These are phyloP conservation scores for Tolypocladium pustulatum DNA, from an alignment of 2,329 filamentous ascomycete genomes.

Conservation along the genomic window DNA sequence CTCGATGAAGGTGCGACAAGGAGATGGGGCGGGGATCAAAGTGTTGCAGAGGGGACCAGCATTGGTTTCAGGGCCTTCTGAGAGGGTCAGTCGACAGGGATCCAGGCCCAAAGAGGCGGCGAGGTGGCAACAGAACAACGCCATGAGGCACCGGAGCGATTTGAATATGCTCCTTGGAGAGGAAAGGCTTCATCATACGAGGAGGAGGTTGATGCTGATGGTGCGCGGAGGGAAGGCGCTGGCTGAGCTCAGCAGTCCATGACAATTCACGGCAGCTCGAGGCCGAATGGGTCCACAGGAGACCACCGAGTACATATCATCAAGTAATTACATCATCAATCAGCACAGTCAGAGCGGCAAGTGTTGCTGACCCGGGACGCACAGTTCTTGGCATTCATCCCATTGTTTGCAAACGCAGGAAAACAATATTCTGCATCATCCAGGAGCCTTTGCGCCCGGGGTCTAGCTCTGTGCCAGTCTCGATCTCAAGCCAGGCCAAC, in stretches of 20 bases:
- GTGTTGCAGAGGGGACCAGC: background rate
- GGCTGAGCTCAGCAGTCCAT: background rate
- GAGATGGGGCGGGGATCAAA: background rate
- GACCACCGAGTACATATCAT: too few relatives aligned
- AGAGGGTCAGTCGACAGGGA: background rate
- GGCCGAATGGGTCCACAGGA: background rate
- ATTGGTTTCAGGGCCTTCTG: background rate
- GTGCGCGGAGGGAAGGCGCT: background rate
- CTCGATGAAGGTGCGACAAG: background rate
- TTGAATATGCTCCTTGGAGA: background rate
- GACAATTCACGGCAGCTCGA: background rate
- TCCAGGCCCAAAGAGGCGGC: background rate
- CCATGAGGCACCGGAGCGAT: background rate
- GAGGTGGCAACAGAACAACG: background rate
- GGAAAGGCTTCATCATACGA: background rate
- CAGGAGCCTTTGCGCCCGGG: background rate
- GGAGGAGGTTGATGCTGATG: background rate
- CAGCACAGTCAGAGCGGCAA: background rate
- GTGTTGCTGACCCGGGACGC: background rate
- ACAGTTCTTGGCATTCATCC: background rate
- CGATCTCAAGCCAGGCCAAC: too few relatives aligned
- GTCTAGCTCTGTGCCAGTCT: background rate
- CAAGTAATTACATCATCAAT: background rate
- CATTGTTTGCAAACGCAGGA: background rate
- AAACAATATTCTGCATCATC: too few relatives aligned